Evolutionary conservation across 768 basidiomycete genomes (phyloP).

Genomic region (Termitomyces eurrhizus): DNA sequence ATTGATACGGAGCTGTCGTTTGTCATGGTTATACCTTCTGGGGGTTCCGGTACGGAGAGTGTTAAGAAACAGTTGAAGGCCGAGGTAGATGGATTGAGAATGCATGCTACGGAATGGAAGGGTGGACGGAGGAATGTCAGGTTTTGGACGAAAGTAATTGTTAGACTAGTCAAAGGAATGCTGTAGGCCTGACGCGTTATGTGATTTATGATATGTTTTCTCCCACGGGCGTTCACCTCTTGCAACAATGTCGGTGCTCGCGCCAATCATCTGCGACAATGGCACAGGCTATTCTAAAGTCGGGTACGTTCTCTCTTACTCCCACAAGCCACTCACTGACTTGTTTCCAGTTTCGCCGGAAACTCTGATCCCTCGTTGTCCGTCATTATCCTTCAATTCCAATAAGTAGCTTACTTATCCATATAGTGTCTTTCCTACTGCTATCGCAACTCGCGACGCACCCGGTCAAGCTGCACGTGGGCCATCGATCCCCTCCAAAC

Average conservation of each 20-base stretch:
- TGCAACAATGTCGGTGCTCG: constrained; percentile 39
- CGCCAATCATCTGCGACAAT: constrained; percentile 97
- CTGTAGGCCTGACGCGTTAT: constrained; percentile 30
- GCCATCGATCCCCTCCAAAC: constrained; percentile 78
- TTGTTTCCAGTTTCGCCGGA: constrained; percentile 76
- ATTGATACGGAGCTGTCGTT: constrained; percentile 93
- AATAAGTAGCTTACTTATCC: not conserved
- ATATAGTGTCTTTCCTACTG: constrained; percentile 91
- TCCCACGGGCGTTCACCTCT: not conserved
- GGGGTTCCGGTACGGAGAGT: not conserved
- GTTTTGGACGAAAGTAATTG: constrained; percentile 59
- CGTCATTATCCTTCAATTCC: constrained; percentile 26
- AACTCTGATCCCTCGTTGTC: constrained; percentile 99
- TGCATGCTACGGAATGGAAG: constrained; percentile 53
- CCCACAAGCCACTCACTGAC: not conserved
- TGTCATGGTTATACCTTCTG: constrained; percentile 62
- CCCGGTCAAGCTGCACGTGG: constrained; percentile 61
- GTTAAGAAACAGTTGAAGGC: constrained; percentile 47
- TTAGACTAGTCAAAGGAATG: constrained; percentile 66
- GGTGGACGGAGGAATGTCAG: constrained; percentile 56
- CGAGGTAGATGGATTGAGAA: constrained; percentile 51
- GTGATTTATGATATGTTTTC: not conserved
- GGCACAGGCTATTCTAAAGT: constrained; percentile 97
- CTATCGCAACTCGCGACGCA: constrained; percentile 86
- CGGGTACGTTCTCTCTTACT: constrained; percentile 55